Conservation (phyloP, 805 yeast species). For the Kurtzmaniella fragi region DNA sequence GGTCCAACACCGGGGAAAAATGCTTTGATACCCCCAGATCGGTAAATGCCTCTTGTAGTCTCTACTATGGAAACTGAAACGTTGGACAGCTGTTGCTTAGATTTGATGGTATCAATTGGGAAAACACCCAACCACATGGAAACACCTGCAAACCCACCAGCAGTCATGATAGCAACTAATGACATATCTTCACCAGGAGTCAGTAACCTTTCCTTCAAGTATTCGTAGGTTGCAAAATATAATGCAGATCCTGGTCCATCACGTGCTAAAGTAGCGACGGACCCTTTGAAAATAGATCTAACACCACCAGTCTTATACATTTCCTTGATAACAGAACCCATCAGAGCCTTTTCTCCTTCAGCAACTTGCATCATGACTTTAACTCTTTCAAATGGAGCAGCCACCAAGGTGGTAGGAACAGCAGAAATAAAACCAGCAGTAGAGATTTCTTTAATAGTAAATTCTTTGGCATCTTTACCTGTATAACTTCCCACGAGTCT, state of each 20-base stretch:
- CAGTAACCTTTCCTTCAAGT: constrained; percentile 60
- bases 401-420: constrained; percentile 88
- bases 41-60: constrained; percentile 66
- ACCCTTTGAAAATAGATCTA: constrained; percentile 82
- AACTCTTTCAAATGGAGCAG: constrained; percentile 97
- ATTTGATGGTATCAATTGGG: constrained; percentile 94
- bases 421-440: constrained; percentile 95
- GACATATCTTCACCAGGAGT: constrained; percentile 55
- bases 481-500: constrained; percentile 51
- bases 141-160: constrained; percentile 96
- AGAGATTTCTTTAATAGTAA: constrained; percentile 68
- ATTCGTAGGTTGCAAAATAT: constrained; percentile 92
- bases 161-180: constrained; percentile 69
- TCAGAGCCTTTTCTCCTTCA: constrained; percentile 42
- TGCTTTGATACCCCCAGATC: constrained; percentile 76
- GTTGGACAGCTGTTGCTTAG: constrained; percentile 67
- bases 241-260: constrained; percentile 98
- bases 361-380: constrained; percentile 90
- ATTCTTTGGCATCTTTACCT: constrained; percentile 33
- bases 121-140: constrained; percentile 95
- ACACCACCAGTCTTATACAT: constrained; percentile 79
- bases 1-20: constrained; percentile 98
- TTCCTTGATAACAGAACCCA: constrained; percentile 57
- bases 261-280: constrained; percentile 86
- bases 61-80: constrained; percentile 49